A percentile compares a stretch with the other conserved stretches of the same genome.
Conservation (phyloP, 805 yeast species). For the Teunomyces panamensis region DNA sequence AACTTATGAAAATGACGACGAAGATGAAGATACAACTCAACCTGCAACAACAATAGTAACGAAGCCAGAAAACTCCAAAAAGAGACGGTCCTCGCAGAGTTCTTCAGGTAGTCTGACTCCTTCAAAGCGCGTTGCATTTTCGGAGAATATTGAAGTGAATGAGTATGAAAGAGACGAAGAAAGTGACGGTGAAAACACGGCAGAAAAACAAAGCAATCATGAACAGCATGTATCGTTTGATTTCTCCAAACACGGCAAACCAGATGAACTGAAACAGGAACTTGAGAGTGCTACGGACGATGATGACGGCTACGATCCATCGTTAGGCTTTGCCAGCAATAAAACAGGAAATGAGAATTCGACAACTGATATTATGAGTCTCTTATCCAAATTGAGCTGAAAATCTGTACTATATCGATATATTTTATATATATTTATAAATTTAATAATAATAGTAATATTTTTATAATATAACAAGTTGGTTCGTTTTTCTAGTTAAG, state of each 20-base stretch:
- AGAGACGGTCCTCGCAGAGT: conserved; percentile 18
- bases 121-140: conserved; percentile 38
- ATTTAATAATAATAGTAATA: no score
- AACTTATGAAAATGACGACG: conserved; percentile 15
- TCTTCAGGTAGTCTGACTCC: conserved; percentile 25
- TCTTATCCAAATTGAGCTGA: conserved; percentile 29
- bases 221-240: conserved; percentile 9
- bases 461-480: no score
- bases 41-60: not conserved
- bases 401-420: not conserved
- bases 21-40: conserved; percentile 10
- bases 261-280: conserved; percentile 30
- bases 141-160: conserved; percentile 40
- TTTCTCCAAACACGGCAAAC: conserved; percentile 28
- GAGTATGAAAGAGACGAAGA: conserved; percentile 41
- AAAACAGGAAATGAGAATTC: conserved; percentile 3
- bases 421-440: no score
- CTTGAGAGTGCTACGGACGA: conserved; percentile 12
- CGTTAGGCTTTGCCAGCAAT: conserved; percentile 11
- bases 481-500: conserved; percentile 1
- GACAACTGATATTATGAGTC: conserved; percentile 26
- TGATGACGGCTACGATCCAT: conserved; percentile 19
- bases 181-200: conserved; percentile 15
- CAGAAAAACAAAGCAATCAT: conserved; percentile 13
- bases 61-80: conserved; percentile 8